Base-by-base conservation (phyloP, 2,329 filamentous ascomycete species). In the Alternaria solani region DNA sequence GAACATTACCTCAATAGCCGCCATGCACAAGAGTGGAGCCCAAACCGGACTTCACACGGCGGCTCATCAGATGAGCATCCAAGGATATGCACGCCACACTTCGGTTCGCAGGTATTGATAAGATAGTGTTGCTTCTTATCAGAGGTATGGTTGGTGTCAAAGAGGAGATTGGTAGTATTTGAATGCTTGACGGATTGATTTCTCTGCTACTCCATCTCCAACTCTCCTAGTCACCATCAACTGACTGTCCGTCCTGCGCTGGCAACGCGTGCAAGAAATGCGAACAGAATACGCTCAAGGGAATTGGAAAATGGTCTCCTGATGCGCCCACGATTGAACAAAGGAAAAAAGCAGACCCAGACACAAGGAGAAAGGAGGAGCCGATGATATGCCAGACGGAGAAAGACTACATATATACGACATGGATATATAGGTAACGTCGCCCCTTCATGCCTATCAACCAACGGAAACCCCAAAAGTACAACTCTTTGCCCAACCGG, bases 381-480 rank as follows among this genome's bases (percentile, higher is more conserved):
- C 39, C 49, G 49, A 51, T 41, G 28, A 46, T 30, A 34, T 49
- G 44, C 51, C 36, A 25, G 44, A 20, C 51, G 51, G 16, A 23
- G 32, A 32, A 60, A 32, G 26, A 57, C 51, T 57, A 60, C 53
- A 44, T 51, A 60, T 57, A 60, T 44, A 51, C 47, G n/a, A 26
- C 18, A 39, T 32, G 41, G 43, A 59, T 58, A 57, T 49, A 57
- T 55, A 46, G 42, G 18, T 52, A 55, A 51, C 41, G 39, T 53
- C 52, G 39, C 32, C 36, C 53, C 57, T 59, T 43, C 28, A 52
- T 55, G 54, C 44, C 43, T 28, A 26, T 38, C 42, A 55, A 41
- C 43, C 44, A 51, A 43, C 51, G 39, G 55, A 41, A 48, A 44
- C 46, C 41, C 39, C 51, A 55, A 59, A 55, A 36, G 32, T 42